Evolutionary conservation across 2,329 filamentous ascomycete species (phyloP).

Genomic region (Pestalotiopsis sp.): DNA sequence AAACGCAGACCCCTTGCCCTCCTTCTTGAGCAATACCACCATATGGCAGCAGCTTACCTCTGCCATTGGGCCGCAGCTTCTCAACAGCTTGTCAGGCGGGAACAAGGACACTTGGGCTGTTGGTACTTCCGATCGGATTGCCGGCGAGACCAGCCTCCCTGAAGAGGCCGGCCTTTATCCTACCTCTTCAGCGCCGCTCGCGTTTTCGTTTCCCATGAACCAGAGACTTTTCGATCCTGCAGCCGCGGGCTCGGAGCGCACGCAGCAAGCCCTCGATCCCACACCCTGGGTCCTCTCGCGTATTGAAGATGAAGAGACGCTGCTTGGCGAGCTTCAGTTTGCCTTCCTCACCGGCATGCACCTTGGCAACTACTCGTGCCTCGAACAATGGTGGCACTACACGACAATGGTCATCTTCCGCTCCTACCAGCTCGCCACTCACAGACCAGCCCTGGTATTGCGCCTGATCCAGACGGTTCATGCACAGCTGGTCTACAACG

Average conservation of each 20-base stretch:
- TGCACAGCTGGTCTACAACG: constrained; percentile 58
- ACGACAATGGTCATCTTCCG: constrained; percentile 53
- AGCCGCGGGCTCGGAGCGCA: constrained; percentile 29
- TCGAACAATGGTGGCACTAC: constrained; percentile 66
- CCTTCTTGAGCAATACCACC: constrained; percentile 28
- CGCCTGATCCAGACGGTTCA: constrained; percentile 53
- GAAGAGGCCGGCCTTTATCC: constrained; percentile 43
- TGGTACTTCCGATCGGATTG: constrained; percentile 55
- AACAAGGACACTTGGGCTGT: constrained; percentile 49
- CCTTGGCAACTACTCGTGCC: constrained; percentile 59
- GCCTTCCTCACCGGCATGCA: constrained; percentile 60
- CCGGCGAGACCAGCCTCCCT: constrained; percentile 41
- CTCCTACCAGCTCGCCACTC: constrained; percentile 46
- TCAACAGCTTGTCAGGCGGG: constrained; percentile 50
- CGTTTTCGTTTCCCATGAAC: constrained; percentile 32
- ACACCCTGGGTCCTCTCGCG: constrained; percentile 48
- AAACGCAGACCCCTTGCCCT: constrained; percentile 23
- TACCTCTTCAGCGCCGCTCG: constrained; percentile 23
- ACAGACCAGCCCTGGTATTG: constrained; percentile 46
- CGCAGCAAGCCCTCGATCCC: constrained; percentile 38
- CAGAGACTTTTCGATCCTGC: constrained; percentile 27
- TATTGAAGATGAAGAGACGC: constrained; percentile 38
- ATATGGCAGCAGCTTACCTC: constrained; percentile 58
- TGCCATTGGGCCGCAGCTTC: constrained; percentile 45
- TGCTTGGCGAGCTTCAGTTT: constrained; percentile 64